Percentiles rank a stretch among this genome's conserved stretches.
Conservation (phyloP, 192 early-diverging fungal genomes). For the Coemansia sp. region DNA sequence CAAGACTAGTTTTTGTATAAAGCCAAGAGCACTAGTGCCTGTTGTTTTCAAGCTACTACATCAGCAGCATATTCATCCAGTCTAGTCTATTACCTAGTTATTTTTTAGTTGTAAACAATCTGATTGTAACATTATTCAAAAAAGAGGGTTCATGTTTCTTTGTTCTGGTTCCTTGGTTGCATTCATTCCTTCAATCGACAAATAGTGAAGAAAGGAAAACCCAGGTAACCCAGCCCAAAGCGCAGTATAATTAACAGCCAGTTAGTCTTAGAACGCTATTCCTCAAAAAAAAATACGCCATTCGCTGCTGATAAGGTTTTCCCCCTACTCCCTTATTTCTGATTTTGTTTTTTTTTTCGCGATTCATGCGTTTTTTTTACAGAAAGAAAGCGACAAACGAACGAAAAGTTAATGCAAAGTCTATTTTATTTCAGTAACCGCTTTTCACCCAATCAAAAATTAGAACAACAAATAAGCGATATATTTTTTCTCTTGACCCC, state of each 20-base stretch:
- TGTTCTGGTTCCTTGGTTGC: background rate
- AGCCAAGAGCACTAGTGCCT: no score
- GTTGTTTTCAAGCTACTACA: no score
- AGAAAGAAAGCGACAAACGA: background rate
- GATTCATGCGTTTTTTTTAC: background rate
- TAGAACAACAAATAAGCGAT: background rate
- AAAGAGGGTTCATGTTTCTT: background rate
- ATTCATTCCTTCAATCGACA: background rate
- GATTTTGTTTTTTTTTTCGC: background rate
- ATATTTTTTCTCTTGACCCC: background rate
- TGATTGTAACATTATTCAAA: no score
- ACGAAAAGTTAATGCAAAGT: background rate
- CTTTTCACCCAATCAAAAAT: background rate
- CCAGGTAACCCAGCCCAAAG: background rate
- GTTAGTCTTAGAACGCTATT: background rate
- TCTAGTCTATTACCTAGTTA: background rate
- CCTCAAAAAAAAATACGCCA: background rate
- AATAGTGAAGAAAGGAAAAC: background rate
- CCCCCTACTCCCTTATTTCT: background rate
- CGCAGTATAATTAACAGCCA: background rate
- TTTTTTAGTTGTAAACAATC: background rate
- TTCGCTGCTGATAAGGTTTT: background rate
- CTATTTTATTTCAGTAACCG: conserved; percentile 1
- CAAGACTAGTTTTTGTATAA: no score
- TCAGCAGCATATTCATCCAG: background rate